These are phyloP conservation scores for Plasmodium ovale DNA, from an alignment of 169 alveolate species.

Conservation along the genomic window DNA sequence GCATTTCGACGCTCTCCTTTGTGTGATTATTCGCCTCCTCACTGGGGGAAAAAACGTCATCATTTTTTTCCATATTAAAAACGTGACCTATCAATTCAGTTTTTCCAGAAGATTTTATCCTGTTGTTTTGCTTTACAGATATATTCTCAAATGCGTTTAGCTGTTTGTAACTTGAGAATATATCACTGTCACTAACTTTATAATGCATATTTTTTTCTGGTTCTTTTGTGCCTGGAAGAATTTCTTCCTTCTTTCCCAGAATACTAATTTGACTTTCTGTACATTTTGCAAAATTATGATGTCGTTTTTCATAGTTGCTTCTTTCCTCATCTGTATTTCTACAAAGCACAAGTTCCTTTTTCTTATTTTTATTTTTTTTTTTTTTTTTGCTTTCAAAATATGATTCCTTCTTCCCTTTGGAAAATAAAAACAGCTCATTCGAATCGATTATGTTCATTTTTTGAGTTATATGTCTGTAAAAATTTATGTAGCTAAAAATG, in stretches of 20 bases:
- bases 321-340: background rate
- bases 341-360: background rate
- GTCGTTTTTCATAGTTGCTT: background rate
- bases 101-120: background rate
- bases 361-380: conserved; percentile 7
- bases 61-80: background rate
- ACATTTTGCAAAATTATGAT: background rate
- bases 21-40: background rate
- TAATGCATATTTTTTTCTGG: no score
- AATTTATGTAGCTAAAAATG: conserved; percentile 24
- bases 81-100: background rate
- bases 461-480: conserved; percentile 23
- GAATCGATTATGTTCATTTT: conserved; percentile 33
- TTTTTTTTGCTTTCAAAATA: background rate
- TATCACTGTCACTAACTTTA: no score
- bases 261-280: no score
- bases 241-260: no score
- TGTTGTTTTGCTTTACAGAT: conserved; percentile 3
- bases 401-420: background rate
- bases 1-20: background rate
- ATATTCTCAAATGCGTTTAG: conserved; percentile 8
- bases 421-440: conserved; percentile 2
- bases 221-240: no score
- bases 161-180: background rate
- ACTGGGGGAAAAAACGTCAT: background rate